Evolutionary conservation across 345 rosid genomes (phyloP), one percentile per base, ranked within the genome.

Genomic region (Rubroshorea leprosula): DNA sequence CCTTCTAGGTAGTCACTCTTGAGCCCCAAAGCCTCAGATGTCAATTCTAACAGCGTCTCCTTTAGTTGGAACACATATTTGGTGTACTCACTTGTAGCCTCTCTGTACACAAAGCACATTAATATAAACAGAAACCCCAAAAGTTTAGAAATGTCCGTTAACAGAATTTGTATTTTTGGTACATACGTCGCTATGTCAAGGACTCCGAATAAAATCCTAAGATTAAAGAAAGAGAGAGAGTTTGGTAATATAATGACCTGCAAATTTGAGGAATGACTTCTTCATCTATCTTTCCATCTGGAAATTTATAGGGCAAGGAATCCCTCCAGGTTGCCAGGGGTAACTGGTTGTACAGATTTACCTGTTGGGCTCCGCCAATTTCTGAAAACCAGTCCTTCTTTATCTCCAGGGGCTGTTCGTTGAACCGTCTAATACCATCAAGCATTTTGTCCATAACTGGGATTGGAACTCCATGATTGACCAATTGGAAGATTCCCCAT

Each of bases 21-120:
- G 0, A 74, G 76, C 16, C 76, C 81, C 44, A 72, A 14, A 43
- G 85, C 77, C 61, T 77, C 82, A 5, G 82, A 75, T 17, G 70
- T 14, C 3, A 80, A 48, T 26, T 70, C 72, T 14, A 66, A 56
- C 18, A 77, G 15, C 26, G 19, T 50, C 47, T 63, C 65, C 59
- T 64, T 75, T 55, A 70, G 60, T 41, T 70, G 39, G 25, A 64
- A 44, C 38, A 71, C 44, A 2, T 47, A 39, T 48, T 68, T 61
- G 58, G 68, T 45, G 61, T 75, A 77, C 3, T 72, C 64, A 7
- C 41, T 57, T 6, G 71, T 78, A 10, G 64, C 70, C 26, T 75
- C 50, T 31, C 80, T 77, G 69, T 27, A 64, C 16, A 6, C 16
- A 29, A 29, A 29, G 9, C 35, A 29, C 9, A 29, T 4, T 9